Evolutionary conservation across 805 yeast species (phyloP).

Genomic region (Kodamaea laetipori): DNA sequence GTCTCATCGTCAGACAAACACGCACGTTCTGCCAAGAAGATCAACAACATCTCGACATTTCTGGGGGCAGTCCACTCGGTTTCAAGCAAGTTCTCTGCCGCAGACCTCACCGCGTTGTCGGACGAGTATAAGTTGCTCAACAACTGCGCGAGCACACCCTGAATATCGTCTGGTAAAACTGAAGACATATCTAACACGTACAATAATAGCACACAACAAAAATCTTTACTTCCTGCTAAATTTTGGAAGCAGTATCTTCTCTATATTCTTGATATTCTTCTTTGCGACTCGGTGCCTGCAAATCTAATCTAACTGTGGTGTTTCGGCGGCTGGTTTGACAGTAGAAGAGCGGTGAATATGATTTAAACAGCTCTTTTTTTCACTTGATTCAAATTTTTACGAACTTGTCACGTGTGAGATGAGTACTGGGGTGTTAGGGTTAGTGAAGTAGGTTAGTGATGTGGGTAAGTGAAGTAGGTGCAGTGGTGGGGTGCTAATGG

Average conservation of each 20-base stretch:
- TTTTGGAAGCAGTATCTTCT: not conserved
- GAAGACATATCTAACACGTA: slow-evolving; percentile 31
- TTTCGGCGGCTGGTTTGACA: no score
- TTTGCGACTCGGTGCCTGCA: no score
- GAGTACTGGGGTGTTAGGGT: not conserved
- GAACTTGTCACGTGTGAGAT: slow-evolving; percentile 9
- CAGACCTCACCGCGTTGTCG: slow-evolving; percentile 71
- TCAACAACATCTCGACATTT: slow-evolving; percentile 67
- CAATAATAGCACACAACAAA: not conserved
- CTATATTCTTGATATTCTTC: not conserved
- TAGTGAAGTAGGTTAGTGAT: not conserved
- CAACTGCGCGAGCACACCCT: slow-evolving; percentile 54
- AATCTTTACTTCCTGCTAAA: not conserved
- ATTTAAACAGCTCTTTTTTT: slow-evolving; percentile 3
- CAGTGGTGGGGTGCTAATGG: no score
- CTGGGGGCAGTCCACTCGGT: slow-evolving; percentile 72
- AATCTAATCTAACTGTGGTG: no score
- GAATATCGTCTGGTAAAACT: slow-evolving; percentile 61
- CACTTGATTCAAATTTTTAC: not conserved
- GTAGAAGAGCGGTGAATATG: no score
- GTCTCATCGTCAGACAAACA: slow-evolving; percentile 60
- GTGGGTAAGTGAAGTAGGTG: no score
- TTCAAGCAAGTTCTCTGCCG: slow-evolving; percentile 75
- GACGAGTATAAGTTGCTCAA: slow-evolving; percentile 61
- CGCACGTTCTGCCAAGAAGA: slow-evolving; percentile 82